phyloP scores from a whole-genome alignment of 2,329 filamentous ascomycete species.

The Cladosporium sp. region DNA sequence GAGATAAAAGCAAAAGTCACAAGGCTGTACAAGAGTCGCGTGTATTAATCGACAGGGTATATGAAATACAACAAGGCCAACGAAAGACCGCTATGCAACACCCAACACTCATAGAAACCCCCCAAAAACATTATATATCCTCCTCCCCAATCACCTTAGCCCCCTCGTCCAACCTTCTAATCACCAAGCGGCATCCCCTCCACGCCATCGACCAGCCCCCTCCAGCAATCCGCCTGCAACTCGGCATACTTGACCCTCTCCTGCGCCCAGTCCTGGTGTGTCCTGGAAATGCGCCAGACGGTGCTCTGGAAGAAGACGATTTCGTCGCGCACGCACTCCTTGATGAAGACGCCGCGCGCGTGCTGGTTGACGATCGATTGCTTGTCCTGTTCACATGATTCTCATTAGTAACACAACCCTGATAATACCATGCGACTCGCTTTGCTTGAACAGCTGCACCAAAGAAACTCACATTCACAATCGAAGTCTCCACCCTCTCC shows the following conservation, averaged over 20 bases:
- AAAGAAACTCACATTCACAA: slow-evolving; percentile 69
- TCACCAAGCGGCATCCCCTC: slow-evolving; percentile 94
- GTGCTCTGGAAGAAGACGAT: slow-evolving; percentile 81
- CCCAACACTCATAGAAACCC: neutral
- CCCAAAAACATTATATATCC: slow-evolving; percentile 6
- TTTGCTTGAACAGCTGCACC: too few species aligned
- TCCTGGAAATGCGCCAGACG: slow-evolving; percentile 81
- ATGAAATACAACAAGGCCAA: neutral
- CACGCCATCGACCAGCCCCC: slow-evolving; percentile 77
- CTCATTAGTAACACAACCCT: slow-evolving; percentile 3
- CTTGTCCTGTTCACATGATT: slow-evolving; percentile 64
- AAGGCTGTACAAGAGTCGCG: too few species aligned
- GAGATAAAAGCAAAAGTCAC: too few species aligned
- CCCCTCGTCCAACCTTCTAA: slow-evolving; percentile 36
- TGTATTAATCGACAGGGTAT: too few species aligned
- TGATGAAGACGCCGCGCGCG: slow-evolving; percentile 89
- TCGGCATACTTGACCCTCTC: slow-evolving; percentile 97
- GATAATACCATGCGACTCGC: too few species aligned
- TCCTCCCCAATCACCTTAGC: too few species aligned
- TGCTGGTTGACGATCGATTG: slow-evolving; percentile 93
- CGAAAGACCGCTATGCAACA: slow-evolving; percentile 5
- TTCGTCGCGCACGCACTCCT: slow-evolving; percentile 89
- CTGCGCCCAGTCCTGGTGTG: slow-evolving; percentile 97
- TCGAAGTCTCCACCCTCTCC: slow-evolving; percentile 85
- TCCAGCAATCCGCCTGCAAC: slow-evolving; percentile 93